These are phyloP conservation scores for Fusarium tanahbumbuense DNA, from an alignment of 2,329 filamentous ascomycete species.

Conservation along the genomic window DNA sequence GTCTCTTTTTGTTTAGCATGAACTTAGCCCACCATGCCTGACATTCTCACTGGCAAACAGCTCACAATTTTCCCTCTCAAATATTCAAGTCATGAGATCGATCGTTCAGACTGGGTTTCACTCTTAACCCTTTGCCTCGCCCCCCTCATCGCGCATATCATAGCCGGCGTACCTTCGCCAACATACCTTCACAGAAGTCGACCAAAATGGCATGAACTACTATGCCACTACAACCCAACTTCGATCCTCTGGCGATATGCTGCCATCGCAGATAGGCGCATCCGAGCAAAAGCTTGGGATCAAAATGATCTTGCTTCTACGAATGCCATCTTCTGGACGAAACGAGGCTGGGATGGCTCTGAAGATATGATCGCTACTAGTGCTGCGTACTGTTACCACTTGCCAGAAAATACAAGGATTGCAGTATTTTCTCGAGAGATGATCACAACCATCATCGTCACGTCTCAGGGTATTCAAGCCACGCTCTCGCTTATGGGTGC, in stretches of 20 bases:
- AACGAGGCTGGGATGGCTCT: conserved; percentile 19
- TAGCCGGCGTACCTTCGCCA: conserved; percentile 10
- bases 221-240: conserved; percentile 32
- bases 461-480: conserved; percentile 14
- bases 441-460: conserved; percentile 13
- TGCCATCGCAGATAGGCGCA: conserved; percentile 6
- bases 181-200: conserved; percentile 3
- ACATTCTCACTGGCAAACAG: neutral
- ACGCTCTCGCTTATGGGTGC: neutral
- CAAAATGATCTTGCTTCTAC: conserved; percentile 14
- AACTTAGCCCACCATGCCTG: neutral
- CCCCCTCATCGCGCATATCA: conserved; percentile 22
- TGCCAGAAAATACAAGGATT: neutral
- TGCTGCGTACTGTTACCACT: neutral
- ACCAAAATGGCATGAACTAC: conserved; percentile 21
- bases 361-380: conserved; percentile 11
- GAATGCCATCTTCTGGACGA: conserved; percentile 31
- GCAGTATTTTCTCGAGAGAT: neutral
- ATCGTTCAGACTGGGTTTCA: conserved; percentile 13
- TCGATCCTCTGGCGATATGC: conserved; percentile 31
- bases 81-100: conserved; percentile 16
- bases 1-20: neutral
- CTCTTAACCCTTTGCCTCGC: conserved; percentile 28
- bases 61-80: neutral
- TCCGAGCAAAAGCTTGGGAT: conserved; percentile 15